Evolutionary conservation across 106 monocot species (phyloP), one percentile per base, ranked within the genome.

Genomic region (Platanthera zijinensis): DNA sequence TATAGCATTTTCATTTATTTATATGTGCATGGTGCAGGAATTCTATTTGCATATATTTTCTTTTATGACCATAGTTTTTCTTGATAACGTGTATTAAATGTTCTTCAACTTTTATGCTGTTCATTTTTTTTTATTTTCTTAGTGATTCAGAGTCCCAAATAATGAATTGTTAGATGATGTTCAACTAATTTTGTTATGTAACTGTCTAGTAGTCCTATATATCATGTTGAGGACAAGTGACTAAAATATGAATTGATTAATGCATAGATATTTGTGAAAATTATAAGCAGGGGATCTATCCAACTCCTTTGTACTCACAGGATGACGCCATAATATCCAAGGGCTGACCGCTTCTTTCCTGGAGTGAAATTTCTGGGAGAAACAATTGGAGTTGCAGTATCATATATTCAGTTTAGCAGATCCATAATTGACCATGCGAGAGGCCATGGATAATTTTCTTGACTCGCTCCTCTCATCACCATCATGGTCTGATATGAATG

Each of bases 361-460:
- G 2, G 17, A 70, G 70, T n/a, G 48, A 48, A 70, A 46, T 70
- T 47, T 70, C 25, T 70, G 12, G 8, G 70, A 48, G 45, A 47
- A 70, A 15, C 48, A 48, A 70, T 9, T 70, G 48, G 25, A 47
- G 70, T 70, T 70, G 1, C 48, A 47, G 72, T 18, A 72, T 72
- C 72, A 51, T 46, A 22, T 50, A 6, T 50, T 50, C 10, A 72
- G 72, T 51, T 72, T 51, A 50, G 49, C 72, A 72, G 25, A 72
- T 72, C 72, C 72, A 22, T 50, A 72, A 17, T 15, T 51, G 19
- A 48, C 48, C 7, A 11, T 22, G 51, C 51, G 11, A 22, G 49
- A 51, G 0, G 22, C 45, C 39, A 87, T 90, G 90, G 87, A 90
- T 78, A 81, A 85, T 46, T 83, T 78, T 51, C 50, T 83, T 50